These are phyloP conservation scores for Epithele typhae DNA, from an alignment of 768 basidiomycete genomes.

Conservation along the genomic window DNA sequence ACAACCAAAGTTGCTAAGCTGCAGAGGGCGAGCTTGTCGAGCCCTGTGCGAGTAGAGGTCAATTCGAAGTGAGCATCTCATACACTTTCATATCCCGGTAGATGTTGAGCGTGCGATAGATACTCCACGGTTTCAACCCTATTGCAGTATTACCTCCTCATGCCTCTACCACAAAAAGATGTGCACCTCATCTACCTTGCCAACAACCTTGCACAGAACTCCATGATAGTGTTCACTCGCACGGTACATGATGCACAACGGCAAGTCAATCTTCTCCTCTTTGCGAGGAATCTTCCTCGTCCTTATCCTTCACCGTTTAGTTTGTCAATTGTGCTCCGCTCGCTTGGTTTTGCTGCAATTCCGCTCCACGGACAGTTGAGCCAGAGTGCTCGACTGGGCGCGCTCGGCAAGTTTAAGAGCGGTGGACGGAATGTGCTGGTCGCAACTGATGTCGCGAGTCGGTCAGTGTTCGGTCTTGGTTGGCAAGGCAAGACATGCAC, in stretches of 20 bases:
- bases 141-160: constrained; percentile 92
- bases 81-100: not conserved
- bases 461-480: constrained; percentile 40
- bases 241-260: constrained; percentile 92
- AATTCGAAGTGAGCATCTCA: constrained; percentile 70
- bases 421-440: constrained; percentile 90
- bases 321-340: constrained; percentile 83
- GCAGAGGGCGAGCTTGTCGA: constrained; percentile 87
- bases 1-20: constrained; percentile 97
- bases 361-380: constrained; percentile 94
- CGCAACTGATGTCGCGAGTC: constrained; percentile 94
- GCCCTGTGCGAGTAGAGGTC: constrained; percentile 93
- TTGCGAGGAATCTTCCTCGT: too few relatives aligned
- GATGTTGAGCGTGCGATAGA: constrained; percentile 39
- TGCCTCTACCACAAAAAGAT: constrained; percentile 90
- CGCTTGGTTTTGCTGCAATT: constrained; percentile 90
- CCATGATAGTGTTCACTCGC: constrained; percentile 93
- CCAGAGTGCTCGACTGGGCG: constrained; percentile 90
- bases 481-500: not conserved
- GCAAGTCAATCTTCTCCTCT: constrained; percentile 31
- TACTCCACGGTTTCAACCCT: constrained; percentile 96
- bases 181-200: constrained; percentile 84
- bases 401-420: constrained; percentile 91
- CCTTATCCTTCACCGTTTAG: constrained; percentile 33
- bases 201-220: constrained; percentile 86